These are phyloP conservation scores for Tylopilus subfusipes DNA, from an alignment of 768 basidiomycete species.

Conservation along the genomic window DNA sequence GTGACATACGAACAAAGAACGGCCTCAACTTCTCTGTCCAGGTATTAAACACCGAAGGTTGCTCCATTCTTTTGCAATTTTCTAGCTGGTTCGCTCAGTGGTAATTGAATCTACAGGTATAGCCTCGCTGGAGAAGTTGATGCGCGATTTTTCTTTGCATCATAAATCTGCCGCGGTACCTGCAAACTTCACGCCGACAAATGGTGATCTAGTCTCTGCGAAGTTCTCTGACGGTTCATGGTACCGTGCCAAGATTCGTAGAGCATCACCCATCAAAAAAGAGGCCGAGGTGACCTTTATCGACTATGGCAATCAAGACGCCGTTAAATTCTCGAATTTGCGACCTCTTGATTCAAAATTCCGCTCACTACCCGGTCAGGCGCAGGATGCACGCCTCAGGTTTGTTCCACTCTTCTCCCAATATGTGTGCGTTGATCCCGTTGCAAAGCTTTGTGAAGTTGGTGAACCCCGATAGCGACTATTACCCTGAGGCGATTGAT, in stretches of 20 bases:
- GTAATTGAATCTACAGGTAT: conserved; percentile 55
- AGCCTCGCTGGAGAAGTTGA: conserved; percentile 86
- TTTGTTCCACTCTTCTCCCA: conserved; percentile 22
- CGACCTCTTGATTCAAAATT: conserved; percentile 90
- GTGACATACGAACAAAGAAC: conserved; percentile 71
- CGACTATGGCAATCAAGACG: conserved; percentile 94
- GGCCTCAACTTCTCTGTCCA: conserved; percentile 91
- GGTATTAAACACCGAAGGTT: conserved; percentile 86
- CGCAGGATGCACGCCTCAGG: conserved; percentile 92
- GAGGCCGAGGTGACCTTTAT: conserved; percentile 96
- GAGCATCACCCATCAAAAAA: conserved; percentile 82
- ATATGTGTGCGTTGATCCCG: conserved; percentile 1
- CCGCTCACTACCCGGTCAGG: conserved; percentile 86
- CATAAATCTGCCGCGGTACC: conserved; percentile 66
- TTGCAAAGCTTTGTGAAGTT: conserved; percentile 77
- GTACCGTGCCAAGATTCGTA: conserved; percentile 93
- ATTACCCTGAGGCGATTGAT: conserved; percentile 78
- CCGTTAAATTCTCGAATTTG: conserved; percentile 74
- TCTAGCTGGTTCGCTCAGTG: not conserved
- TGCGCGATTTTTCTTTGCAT: conserved; percentile 88
- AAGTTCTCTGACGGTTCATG: conserved; percentile 93
- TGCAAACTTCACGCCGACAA: conserved; percentile 72
- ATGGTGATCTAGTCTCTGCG: conserved; percentile 89
- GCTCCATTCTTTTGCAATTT: conserved; percentile 11
- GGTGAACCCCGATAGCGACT: conserved; percentile 77